Base-by-base conservation (phyloP, 495 filamentous ascomycete genomes). In the Trypethelium eluteriae region DNA sequence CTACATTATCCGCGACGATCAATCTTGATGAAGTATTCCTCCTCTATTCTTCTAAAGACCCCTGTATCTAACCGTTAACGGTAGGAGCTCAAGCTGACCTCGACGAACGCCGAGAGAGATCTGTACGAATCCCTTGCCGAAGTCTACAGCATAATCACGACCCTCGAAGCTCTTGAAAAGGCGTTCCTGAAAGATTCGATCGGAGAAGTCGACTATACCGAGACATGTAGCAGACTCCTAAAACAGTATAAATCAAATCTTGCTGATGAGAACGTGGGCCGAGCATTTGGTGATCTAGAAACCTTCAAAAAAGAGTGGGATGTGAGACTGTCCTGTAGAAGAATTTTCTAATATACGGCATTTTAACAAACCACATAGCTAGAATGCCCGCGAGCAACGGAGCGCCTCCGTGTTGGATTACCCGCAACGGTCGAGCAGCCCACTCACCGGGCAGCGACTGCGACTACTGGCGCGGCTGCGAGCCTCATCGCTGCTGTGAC, bases 241-340 rank as follows among this genome's bases (percentile, higher is more conserved):
- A 96, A 96, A 79, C 94, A 99, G 76, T 99, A 99, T 81, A 95
- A 94, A 75, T 93, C 91, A 38, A 92, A 93, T 66, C 76, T 98
- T 36, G 88, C 88, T 35, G 91, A 96, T 76, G 92, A 96, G 65
- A 88, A 84, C 0, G 94, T 98, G 1, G 82, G 88, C 3, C 81
- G 81, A 47, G 90, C 87, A 34, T 99, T 98, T 76, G 87, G 85
- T 11, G 90, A 93, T 67, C 76, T 98, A 59, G 95, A 97, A 70
- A 87, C 86, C n/a, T 99, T 99, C 79, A 97, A 96, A 80, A 81
- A 84, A 36, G 86, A 88, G 72, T 96, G 92, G 92, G 89, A 91
- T 77, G 92, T 96, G 82, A 64, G 89, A 34, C 3, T 14, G 12
- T 18, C 49, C 41, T 16, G 4, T 25, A 7, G 46, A 35, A 11